Conservation (phyloP, 2,329 filamentous ascomycete species). For the Monosporascus sp. region DNA sequence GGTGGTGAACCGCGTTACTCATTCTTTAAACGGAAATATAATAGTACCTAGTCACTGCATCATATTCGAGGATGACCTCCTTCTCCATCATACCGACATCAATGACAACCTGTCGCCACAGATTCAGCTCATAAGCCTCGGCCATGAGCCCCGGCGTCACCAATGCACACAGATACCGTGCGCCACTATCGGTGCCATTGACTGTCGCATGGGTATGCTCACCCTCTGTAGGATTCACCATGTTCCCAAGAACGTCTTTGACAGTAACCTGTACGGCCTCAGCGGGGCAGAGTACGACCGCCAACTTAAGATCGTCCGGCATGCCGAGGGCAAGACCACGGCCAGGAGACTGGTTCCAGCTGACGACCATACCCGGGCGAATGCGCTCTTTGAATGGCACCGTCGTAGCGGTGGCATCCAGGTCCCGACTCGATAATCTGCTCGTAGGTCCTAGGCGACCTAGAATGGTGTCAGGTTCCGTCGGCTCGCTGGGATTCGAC, state of each 20-base stretch:
- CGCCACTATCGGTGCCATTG: neutral
- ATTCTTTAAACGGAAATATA: conserved; percentile 18
- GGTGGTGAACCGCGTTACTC: too few species aligned
- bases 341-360: conserved; percentile 20
- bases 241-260: neutral
- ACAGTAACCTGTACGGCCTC: neutral
- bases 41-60: conserved; percentile 37
- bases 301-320: conserved; percentile 19
- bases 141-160: conserved; percentile 28
- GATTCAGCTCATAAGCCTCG: conserved; percentile 32
- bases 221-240: conserved; percentile 6
- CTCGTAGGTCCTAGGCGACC: neutral
- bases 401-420: conserved; percentile 10
- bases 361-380: conserved; percentile 35
- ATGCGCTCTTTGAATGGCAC: conserved; percentile 35
- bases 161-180: conserved; percentile 31
- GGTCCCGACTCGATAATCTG: conserved; percentile 25
- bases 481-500: neutral
- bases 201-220: conserved; percentile 11
- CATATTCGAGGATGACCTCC: conserved; percentile 39
- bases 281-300: conserved; percentile 26
- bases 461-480: neutral
- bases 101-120: conserved; percentile 33
- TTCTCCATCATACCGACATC: conserved; percentile 29
- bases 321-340: neutral